phyloP scores from a whole-genome alignment of 345 rosid genomes.

The Rhizophora mangle region DNA sequence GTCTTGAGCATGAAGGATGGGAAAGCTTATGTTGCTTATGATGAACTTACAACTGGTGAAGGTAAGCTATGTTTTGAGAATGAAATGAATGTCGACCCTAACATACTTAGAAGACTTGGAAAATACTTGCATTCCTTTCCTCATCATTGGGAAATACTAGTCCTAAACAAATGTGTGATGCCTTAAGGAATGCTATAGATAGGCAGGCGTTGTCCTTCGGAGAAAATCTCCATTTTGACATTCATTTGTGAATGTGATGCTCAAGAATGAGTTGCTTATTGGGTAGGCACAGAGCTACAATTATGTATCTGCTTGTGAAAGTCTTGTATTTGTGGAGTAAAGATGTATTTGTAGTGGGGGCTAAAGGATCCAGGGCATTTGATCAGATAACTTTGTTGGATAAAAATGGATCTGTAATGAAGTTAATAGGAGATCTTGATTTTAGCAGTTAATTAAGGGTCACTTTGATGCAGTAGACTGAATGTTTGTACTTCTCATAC shows the following conservation, averaged over 20 bases:
- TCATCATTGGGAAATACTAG: neutral
- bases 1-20: slow-evolving; percentile 68
- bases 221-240: neutral
- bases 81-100: slow-evolving; percentile 2
- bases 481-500: neutral
- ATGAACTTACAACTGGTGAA: slow-evolving; percentile 55
- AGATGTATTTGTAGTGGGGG: no score
- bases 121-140: neutral
- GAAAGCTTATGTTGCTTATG: slow-evolving; percentile 70
- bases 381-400: neutral
- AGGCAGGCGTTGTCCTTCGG: neutral
- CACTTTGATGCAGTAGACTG: neutral
- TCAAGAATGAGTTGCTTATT: no score
- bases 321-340: no score
- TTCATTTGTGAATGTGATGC: neutral
- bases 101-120: neutral
- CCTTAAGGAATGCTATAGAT: neutral
- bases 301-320: no score
- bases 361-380: no score
- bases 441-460: neutral
- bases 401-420: slow-evolving; percentile 8
- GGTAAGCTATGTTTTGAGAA: slow-evolving; percentile 41
- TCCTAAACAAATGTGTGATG: neutral
- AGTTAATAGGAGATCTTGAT: neutral
- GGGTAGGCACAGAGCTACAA: no score